A percentile compares a stretch with the other conserved stretches of the same genome.
These are phyloP conservation scores for Didymella glomerata DNA, from an alignment of 2,329 filamentous ascomycete genomes.

Conservation along the genomic window DNA sequence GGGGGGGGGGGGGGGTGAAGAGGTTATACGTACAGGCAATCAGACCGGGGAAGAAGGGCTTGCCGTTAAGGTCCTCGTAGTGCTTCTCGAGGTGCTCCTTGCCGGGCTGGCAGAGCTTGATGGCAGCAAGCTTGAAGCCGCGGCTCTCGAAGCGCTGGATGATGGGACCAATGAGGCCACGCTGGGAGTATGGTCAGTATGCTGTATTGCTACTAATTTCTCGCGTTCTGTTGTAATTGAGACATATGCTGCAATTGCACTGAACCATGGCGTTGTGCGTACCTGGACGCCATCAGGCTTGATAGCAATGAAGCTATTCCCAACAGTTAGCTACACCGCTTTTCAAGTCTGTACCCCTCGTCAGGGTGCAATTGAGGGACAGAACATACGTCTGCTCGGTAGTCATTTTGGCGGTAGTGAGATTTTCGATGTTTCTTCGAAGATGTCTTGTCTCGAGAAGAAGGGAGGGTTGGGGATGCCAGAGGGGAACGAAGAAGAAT, in stretches of 20 bases:
- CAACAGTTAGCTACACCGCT: slow-evolving; percentile 38
- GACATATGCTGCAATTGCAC: slow-evolving; percentile 1
- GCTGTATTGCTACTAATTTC: not conserved
- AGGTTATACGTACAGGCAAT: slow-evolving; percentile 77
- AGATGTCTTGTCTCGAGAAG: slow-evolving; percentile 56
- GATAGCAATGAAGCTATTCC: slow-evolving; percentile 95
- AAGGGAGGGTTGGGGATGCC: slow-evolving; percentile 51
- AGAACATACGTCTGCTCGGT: slow-evolving; percentile 84
- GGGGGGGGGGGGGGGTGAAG: not conserved
- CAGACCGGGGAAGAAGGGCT: slow-evolving; percentile 97
- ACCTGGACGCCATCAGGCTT: slow-evolving; percentile 99
- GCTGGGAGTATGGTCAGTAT: slow-evolving; percentile 62
- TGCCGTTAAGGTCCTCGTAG: slow-evolving; percentile 90
- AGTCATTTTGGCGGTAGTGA: slow-evolving; percentile 59
- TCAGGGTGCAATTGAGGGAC: slow-evolving; percentile 5
- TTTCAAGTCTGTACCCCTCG: slow-evolving; percentile 11
- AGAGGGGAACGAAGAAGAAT: slow-evolving; percentile 32
- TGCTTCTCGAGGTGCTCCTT: slow-evolving; percentile 98
- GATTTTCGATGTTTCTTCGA: slow-evolving; percentile 44
- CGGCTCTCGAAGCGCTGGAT: slow-evolving; percentile 97
- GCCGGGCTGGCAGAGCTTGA: slow-evolving; percentile 90
- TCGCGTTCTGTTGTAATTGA: slow-evolving; percentile 6
- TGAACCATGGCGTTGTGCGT: slow-evolving; percentile 47
- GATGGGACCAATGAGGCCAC: slow-evolving; percentile 97
- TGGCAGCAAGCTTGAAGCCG: slow-evolving; percentile 97